Base-by-base conservation (phyloP, 306 rosid genomes). In the Astragalus membranaceus region DNA sequence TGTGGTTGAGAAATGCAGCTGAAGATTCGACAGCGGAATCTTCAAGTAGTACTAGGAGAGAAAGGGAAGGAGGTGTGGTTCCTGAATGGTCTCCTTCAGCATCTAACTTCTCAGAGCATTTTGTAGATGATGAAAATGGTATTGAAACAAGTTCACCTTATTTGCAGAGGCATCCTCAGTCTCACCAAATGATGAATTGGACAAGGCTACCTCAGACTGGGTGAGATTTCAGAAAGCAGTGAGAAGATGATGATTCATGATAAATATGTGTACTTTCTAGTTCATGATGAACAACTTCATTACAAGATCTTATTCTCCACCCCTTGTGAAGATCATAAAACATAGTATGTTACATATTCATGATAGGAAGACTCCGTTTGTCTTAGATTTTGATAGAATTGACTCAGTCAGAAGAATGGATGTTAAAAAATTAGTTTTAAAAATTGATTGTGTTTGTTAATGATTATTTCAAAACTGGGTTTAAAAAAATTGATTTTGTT, bases 21-120 rank as follows among this genome's bases (percentile, higher is more conserved):
- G 98, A 92, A 73, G 95, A 89, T 73, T 88, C 96, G 17, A 86
- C 91, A 5, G 90, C 96, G 4, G 98, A 92, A 80, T 92, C 98
- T 58, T 86, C 96, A 3, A 86, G 88, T 84, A 85, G 77, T 60
- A 82, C 77, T 54, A 85, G 95, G 83, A 85, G 96, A 85, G 93
- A 92, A 79, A 81, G 98, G 82, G 98, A 89, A 37, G 98, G 98
- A 39, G 98, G 89, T 8, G 83, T 85, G 35, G 98, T 92, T 78
- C 96, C 96, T 1, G 96, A 76, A 62, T 89, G 98, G 96, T 89
- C 98, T 74, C 98, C 96, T 16, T 64, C 86, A 51, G 65, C 86
- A 68, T 77, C 98, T 41, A 90, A 84, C 78, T 85, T 82, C 77
- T 50, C 89, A 0, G 98, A 92, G 74, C 96, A 85, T 75, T 92